phyloP scores from a whole-genome alignment of 257 asterid species.

The Salvia hispanica region DNA sequence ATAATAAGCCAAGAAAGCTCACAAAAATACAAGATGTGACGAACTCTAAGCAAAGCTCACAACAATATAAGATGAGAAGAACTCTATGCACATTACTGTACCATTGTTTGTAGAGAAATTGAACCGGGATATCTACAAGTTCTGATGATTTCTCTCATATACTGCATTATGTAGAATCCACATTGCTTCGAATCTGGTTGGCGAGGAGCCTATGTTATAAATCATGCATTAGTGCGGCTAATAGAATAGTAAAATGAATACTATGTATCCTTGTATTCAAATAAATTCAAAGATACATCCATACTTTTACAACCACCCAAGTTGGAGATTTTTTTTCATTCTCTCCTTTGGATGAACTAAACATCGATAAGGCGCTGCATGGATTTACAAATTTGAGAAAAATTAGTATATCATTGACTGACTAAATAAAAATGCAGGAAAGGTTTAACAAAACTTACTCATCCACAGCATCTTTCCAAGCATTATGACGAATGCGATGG shows the following conservation, averaged over 20 bases:
- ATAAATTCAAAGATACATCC: neutral
- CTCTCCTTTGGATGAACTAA: neutral
- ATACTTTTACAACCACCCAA: neutral
- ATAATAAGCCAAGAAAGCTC: too few species aligned
- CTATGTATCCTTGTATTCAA: neutral
- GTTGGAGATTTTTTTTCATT: neutral
- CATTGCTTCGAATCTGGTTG: conserved; percentile 11
- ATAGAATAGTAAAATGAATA: neutral
- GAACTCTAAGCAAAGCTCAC: too few species aligned
- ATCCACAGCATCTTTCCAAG: too few species aligned
- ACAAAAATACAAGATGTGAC: too few species aligned
- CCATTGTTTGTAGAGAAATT: neutral
- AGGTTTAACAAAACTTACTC: too few species aligned
- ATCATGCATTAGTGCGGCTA: neutral
- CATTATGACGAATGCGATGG: too few species aligned
- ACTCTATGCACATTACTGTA: neutral
- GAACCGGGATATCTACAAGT: neutral
- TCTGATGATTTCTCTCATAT: neutral
- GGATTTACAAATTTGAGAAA: neutral
- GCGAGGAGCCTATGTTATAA: neutral
- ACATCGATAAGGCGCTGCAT: neutral
- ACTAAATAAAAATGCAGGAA: too few species aligned
- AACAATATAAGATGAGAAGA: too few species aligned
- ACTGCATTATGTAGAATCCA: neutral
- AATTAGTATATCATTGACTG: too few species aligned